phyloP scores from a whole-genome alignment of 2,329 filamentous ascomycete species.

The Aspergillus sojae region DNA sequence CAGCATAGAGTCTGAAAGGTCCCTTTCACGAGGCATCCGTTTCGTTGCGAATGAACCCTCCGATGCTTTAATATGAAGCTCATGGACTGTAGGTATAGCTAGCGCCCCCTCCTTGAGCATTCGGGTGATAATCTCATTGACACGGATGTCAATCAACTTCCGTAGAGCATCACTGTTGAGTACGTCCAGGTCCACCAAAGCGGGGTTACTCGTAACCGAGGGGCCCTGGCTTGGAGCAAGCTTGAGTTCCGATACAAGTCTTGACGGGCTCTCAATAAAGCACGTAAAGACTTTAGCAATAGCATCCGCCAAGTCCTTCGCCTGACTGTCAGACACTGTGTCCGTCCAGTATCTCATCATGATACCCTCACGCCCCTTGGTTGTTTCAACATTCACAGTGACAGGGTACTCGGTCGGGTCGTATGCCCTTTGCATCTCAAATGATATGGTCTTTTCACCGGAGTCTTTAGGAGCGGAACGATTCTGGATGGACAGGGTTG shows the following conservation, averaged over 20 bases:
- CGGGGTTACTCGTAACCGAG: background rate
- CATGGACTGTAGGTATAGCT: slow-evolving; percentile 22
- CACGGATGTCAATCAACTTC: slow-evolving; percentile 37
- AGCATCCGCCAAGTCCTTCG: slow-evolving; percentile 30
- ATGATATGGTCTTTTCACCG: slow-evolving; percentile 31
- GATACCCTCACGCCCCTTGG: slow-evolving; percentile 38
- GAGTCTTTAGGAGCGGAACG: slow-evolving; percentile 27
- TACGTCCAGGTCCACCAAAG: background rate
- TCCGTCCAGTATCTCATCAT: slow-evolving; percentile 45
- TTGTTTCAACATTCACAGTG: slow-evolving; percentile 44
- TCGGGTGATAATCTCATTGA: slow-evolving; percentile 36
- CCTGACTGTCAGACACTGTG: slow-evolving; percentile 38
- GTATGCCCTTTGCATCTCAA: slow-evolving; percentile 35
- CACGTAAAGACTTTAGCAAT: slow-evolving; percentile 36
- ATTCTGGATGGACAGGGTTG: slow-evolving; percentile 46
- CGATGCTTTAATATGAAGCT: slow-evolving; percentile 1
- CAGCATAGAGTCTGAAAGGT: slow-evolving; percentile 25
- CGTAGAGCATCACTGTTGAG: slow-evolving; percentile 31
- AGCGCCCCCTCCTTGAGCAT: slow-evolving; percentile 35
- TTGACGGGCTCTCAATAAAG: slow-evolving; percentile 34
- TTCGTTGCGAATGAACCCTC: slow-evolving; percentile 15
- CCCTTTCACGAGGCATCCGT: slow-evolving; percentile 3
- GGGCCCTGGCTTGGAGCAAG: slow-evolving; percentile 8
- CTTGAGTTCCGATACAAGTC: slow-evolving; percentile 26
- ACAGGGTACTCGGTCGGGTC: slow-evolving; percentile 46